phyloP scores from a whole-genome alignment of 1,139 yeast species.

The Pichia sp. region DNA sequence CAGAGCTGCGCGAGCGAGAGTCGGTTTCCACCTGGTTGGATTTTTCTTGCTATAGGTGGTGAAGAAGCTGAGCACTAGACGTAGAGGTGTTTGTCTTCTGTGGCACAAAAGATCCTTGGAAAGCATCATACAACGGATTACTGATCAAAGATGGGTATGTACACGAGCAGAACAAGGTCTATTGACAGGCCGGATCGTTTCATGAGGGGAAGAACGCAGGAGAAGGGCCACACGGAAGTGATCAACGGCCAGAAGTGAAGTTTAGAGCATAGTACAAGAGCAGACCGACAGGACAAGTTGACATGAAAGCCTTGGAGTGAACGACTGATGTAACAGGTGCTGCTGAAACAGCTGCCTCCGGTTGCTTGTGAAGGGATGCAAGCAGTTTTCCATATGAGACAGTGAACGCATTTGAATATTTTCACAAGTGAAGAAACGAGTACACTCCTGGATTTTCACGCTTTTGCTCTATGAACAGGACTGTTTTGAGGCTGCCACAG shows the following conservation, averaged over 20 bases:
- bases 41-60: not conserved
- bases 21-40: not conserved
- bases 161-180: not conserved
- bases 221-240: not conserved
- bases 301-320: not conserved
- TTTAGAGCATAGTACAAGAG: not conserved
- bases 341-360: too few relatives aligned
- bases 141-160: conserved; percentile 19
- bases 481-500: too few relatives aligned
- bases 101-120: not conserved
- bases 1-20: not conserved
- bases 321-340: not conserved
- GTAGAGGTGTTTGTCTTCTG: not conserved
- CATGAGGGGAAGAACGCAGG: not conserved
- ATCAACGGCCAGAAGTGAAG: not conserved
- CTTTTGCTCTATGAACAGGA: too few relatives aligned
- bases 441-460: not conserved
- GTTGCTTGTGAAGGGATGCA: too few relatives aligned
- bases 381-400: too few relatives aligned
- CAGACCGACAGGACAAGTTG: not conserved
- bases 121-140: not conserved
- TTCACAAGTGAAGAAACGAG: too few relatives aligned
- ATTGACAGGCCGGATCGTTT: not conserved
- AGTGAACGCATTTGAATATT: too few relatives aligned
- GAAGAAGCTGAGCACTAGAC: not conserved